Evolutionary conservation across 78 protist genomes (phyloP).

Genomic region (Emiliania huxleyi): DNA sequence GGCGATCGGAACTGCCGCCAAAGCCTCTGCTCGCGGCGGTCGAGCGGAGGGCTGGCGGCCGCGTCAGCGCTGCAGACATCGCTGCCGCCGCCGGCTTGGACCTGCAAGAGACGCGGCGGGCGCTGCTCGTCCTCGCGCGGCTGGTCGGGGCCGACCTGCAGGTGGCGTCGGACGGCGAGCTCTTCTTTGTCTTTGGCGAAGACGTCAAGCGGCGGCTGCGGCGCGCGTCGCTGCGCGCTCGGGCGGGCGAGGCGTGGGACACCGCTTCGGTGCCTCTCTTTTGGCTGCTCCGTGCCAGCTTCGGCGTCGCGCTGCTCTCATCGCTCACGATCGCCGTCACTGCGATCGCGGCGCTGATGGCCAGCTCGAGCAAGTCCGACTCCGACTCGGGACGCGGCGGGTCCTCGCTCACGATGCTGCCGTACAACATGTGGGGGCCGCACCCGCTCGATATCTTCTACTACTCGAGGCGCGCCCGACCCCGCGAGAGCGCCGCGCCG

Average conservation of each 20-base stretch:
- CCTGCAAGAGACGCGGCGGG: neutral
- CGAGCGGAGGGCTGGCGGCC: neutral
- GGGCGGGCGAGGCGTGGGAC: neutral
- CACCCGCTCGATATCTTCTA: slow-evolving; percentile 26
- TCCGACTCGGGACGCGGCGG: neutral
- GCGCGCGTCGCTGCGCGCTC: neutral
- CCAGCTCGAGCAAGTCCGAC: neutral
- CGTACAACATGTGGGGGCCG: slow-evolving; percentile 5
- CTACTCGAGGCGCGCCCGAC: neutral
- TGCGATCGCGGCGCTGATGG: neutral
- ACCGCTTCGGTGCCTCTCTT: neutral
- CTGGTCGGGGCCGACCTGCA: slow-evolving; percentile 29
- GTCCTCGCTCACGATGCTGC: neutral
- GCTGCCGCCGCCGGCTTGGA: neutral
- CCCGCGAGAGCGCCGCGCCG: no score
- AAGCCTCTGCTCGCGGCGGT: neutral
- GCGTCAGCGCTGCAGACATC: slow-evolving; percentile 30
- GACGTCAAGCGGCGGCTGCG: neutral
- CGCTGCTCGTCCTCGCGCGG: slow-evolving; percentile 22
- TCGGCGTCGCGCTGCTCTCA: slow-evolving; percentile 35
- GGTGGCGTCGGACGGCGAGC: slow-evolving; percentile 29
- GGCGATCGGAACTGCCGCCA: slow-evolving; percentile 22
- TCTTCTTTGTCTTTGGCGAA: neutral
- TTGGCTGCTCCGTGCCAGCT: slow-evolving; percentile 11
- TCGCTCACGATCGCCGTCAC: slow-evolving; percentile 9